Base-by-base conservation (phyloP, 2,329 filamentous ascomycete genomes). In the Alternaria dauci region DNA sequence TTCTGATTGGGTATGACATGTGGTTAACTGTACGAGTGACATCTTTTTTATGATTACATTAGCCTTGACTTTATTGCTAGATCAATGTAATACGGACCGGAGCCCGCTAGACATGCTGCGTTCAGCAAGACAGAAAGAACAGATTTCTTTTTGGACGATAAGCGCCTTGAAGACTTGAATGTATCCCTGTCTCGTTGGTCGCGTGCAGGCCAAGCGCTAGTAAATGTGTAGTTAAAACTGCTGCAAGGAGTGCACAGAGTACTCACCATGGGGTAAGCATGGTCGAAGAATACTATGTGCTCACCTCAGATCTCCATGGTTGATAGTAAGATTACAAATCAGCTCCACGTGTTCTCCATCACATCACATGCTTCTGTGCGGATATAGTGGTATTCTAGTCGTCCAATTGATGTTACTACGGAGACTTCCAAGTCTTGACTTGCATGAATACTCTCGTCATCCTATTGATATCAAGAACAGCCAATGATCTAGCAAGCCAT, bases 321-420 rank as follows among this genome's bases (percentile, higher is more conserved):
- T 2, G 4, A 23, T 0, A 6, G 5, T 5, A 6, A 6, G 9
- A 5, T 41, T 3, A 4, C 0, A 39, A 14, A 20, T 6, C 3
- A 39, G 38, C 8, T 9, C 23, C 2, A 23, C 5, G 18, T 41
- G 18, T 41, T 4, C 5, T 23, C 23, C 38, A 23, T 12, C 5
- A 41, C 0, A 23, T 23, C 1, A 5, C 8, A 41, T 20, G 38
- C 11, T 0, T 9, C 20, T 9, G 11, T 9, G 18, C 18, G 6
- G 18, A 11, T 8, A 8, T 41, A 41, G 38, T 23, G 9, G 38
- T 14, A 23, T 23, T 7, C 18, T 14, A 8, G 28, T 30, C 0
- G 11, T 30, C 28, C 28, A 30, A 30, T 30, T 30, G 8, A 30
- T 30, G 20, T 23, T 4, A 0, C 28, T 30, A 30, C 28, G 28